Evolutionary conservation across 1,284 basidiomycete genomes (phyloP).

Genomic region (Pseudomicrostroma phylloplanum): DNA sequence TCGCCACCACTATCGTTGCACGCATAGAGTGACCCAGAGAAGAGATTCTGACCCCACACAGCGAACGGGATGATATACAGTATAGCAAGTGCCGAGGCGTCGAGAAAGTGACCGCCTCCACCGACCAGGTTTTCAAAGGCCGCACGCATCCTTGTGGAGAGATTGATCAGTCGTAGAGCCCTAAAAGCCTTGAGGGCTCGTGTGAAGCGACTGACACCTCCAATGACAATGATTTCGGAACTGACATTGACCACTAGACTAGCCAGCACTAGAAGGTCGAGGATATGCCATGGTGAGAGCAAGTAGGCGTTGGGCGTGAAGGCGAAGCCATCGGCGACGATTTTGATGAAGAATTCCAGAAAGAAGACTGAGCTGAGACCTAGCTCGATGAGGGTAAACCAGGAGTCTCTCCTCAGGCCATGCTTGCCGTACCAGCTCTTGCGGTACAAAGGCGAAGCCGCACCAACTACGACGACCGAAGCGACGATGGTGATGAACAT

Average conservation of each 20-base stretch:
- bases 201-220: conserved; percentile 69
- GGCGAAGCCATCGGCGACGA: conserved; percentile 76
- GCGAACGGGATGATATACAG: conserved; percentile 93
- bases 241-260: conserved; percentile 76
- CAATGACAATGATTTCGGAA: conserved; percentile 70
- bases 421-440: conserved; percentile 64
- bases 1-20: conserved; percentile 67
- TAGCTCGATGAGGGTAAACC: conserved; percentile 82
- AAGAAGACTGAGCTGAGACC: conserved; percentile 71
- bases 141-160: conserved; percentile 62
- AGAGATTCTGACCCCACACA: conserved; percentile 93
- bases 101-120: conserved; percentile 76
- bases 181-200: conserved; percentile 82
- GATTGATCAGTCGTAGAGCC: conserved; percentile 81
- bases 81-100: conserved; percentile 85
- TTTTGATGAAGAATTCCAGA: conserved; percentile 80
- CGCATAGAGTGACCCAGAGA: conserved; percentile 72
- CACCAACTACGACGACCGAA: conserved; percentile 73
- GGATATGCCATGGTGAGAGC: conserved; percentile 81
- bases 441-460: conserved; percentile 82
- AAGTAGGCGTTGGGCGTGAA: conserved; percentile 94
- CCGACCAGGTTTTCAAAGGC: conserved; percentile 89
- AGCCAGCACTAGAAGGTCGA: conserved; percentile 80
- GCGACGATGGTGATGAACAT: conserved; percentile 74
- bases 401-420: conserved; percentile 64